phyloP scores from a whole-genome alignment of 164 flowering plant species.

The Vitis vinifera region DNA sequence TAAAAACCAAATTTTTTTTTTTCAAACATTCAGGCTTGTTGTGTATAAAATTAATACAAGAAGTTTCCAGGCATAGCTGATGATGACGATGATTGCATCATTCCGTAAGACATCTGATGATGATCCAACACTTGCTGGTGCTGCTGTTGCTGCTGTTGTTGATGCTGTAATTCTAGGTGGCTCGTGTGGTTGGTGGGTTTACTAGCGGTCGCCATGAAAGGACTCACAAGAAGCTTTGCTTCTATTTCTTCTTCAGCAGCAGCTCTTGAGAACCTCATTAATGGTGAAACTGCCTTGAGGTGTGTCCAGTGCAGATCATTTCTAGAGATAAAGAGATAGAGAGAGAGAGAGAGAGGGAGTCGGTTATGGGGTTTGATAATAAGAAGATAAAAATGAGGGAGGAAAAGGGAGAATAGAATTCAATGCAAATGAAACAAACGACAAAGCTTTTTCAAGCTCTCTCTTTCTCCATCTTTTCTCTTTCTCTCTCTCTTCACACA shows the following conservation, averaged over 20 bases:
- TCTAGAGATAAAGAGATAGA: conserved; percentile 12
- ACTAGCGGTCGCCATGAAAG: conserved; percentile 42
- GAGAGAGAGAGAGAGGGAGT: conserved; percentile 6
- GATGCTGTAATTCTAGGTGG: conserved; percentile 24
- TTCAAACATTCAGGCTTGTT: no score
- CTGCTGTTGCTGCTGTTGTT: conserved; percentile 21
- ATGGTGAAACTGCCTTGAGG: conserved; percentile 31
- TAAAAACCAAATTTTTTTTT: no score
- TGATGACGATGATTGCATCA: conserved; percentile 56
- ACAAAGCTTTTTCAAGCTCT: conserved; percentile 17
- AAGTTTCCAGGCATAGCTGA: conserved; percentile 44
- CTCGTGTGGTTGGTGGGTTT: conserved; percentile 21
- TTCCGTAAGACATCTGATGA: conserved; percentile 54
- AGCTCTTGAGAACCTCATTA: conserved; percentile 37
- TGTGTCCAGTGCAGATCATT: conserved; percentile 18
- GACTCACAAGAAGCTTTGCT: conserved; percentile 11
- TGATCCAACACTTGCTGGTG: conserved; percentile 18
- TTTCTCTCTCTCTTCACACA: conserved; percentile 21
- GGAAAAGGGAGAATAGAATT: conserved; percentile 26
- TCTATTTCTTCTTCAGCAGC: conserved; percentile 16
- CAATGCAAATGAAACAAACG: conserved; percentile 50
- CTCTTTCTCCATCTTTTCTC: background rate
- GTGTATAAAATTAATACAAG: conserved; percentile 45
- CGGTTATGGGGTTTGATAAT: no score
- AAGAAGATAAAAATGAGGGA: conserved; percentile 1